Evolutionary conservation across 2,329 filamentous ascomycete species (phyloP), one percentile per base, ranked within the genome.

Genomic region (Coniochaeta sp.): DNA sequence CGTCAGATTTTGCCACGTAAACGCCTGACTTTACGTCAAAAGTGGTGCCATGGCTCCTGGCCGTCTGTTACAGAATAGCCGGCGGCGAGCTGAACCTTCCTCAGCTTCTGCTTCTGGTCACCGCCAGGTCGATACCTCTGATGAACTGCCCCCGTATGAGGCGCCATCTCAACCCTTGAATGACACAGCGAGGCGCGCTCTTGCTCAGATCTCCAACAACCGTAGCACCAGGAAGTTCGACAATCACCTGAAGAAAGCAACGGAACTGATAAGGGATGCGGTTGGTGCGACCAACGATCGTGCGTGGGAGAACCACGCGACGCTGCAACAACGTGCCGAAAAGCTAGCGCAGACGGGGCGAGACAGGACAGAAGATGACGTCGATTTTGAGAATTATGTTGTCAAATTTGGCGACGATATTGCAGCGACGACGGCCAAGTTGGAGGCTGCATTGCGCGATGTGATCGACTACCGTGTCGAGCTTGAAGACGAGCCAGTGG

Each of bases 261-360:
- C 77, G 38, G 69, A 73, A 7, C 66, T 79, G 9, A 73, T 85
- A 17, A 75, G 75, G 30, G 71, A 72, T 44, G 75, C 70, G 60
- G 77, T 84, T 14, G 74, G 76, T 56, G 76, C 77, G 64, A 71
- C 84, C 64, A 81, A 85, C 64, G 82, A 84, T 19, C 70, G 72
- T 6, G 64, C 78, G 2, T 70, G 69, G 32, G 68, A 71, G n/a
- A 72, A 77, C 62, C 72, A 68, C 9, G 66, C 70, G 3, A 65
- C 69, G 9, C 70, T 79, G 6, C 68, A 69, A 10, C 63, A 64
- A 9, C 59, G 71, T 17, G 69, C 62, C 4, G 66, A 73, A 42
- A 75, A 73, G 59, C 73, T 77, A 12, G 54, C 54, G 34, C 66
- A 64, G 59, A 55, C 55, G 16, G 63, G 64, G 17, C 5, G 12